Base-by-base conservation (phyloP, 1,284 basidiomycete species). In the Stygiomarasmius scandens region DNA sequence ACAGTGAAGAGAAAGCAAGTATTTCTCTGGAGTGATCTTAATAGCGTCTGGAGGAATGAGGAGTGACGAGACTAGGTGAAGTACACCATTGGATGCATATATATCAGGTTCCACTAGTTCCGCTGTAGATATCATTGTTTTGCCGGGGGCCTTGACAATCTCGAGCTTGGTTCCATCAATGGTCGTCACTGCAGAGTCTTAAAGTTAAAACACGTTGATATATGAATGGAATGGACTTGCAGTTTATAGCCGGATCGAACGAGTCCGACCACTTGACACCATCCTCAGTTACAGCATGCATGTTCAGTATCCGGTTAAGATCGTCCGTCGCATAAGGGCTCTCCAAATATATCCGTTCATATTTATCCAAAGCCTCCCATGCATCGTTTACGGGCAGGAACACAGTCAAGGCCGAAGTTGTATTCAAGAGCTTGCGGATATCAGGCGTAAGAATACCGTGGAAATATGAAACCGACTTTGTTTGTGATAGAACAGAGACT, bases 21-120 rank as follows among this genome's bases (percentile, higher is more conserved):
- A 95, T 73, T 99, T 98, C 76, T 99, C 96, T 4, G 95, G 89
- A 1, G 93, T 96, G 46, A 96, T 76, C 62, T 85, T 80, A 47
- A 99, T 84, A 29, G 90, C 80, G 8, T 84, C 86, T 0, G 84
- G 80, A 1, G 95, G 92, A 12, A 97, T 71, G 12, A 99, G 84
- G 22, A 99, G 82, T 12, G 85, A 83, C 9, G 92, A 91, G 43
- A 99, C 82, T 46, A 95, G 83, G 72, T 99, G 97, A 20, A 98
- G 71, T 44, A 98, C 97, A 49, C 95, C 95, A 64, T 98, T 98
- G n/a, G 92, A 89, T 2, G 93, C 93, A 64, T 95, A 93, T 46
- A 96, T 86, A 68, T 98, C 95, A 3, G 86, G 83, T 16, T 86
- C 77, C 8, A 86, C 68, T 25, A 95, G 77, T 22, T 79, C 74